Conservation (phyloP, 2,329 filamentous ascomycete genomes). For the Aspergillus sp. region DNA sequence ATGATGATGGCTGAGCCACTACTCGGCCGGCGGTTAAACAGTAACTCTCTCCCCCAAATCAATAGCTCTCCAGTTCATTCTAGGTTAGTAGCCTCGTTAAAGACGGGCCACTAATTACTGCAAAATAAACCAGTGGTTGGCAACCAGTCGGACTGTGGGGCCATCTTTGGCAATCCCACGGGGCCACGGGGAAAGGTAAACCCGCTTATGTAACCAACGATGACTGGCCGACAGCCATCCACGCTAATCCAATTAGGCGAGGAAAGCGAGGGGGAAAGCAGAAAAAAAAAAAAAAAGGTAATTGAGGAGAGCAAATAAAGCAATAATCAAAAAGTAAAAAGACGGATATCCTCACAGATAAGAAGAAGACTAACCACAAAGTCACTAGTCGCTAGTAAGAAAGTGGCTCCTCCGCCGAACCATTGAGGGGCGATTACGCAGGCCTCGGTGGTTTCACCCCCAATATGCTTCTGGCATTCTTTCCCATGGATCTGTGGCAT, state of each 20-base stretch:
- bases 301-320: no score
- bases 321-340: no score
- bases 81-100: not conserved
- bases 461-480: not conserved
- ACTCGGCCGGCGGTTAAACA: not conserved
- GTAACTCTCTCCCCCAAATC: not conserved
- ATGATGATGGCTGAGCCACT: not conserved
- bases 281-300: not conserved
- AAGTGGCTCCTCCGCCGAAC: not conserved
- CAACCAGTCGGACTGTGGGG: not conserved
- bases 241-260: not conserved
- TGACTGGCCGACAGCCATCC: not conserved
- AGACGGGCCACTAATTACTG: not conserved
- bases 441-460: not conserved
- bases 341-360: not conserved
- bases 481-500: not conserved
- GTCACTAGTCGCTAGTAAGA: no score
- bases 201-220: not conserved
- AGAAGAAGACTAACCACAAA: not conserved
- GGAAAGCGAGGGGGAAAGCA: not conserved
- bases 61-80: not conserved
- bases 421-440: conserved; percentile 5
- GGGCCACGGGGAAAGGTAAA: not conserved
- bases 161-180: not conserved
- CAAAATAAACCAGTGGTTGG: not conserved